Conservation (phyloP, 441 rosid species). For the Sinapis alba region DNA sequence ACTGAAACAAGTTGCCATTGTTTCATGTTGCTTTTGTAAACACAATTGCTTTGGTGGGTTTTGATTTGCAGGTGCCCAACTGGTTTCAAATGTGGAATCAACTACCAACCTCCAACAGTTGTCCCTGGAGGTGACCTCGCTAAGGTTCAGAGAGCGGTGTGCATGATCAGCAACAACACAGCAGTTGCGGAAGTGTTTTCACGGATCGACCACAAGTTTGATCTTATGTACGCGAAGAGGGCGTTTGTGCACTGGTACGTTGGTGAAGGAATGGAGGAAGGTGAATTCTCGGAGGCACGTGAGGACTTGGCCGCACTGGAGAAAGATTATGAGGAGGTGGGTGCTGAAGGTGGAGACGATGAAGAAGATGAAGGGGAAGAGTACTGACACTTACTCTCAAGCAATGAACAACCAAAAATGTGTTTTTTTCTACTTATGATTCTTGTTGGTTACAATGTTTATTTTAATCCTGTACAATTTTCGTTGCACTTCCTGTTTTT, state of each 20-base stretch:
- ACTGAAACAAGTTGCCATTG: not conserved
- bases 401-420: not conserved
- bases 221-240: conserved; percentile 92
- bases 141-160: conserved; percentile 87
- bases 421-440: not conserved
- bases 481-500: not conserved
- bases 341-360: no score
- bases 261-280: conserved; percentile 97
- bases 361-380: no score
- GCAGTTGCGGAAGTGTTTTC: conserved; percentile 93
- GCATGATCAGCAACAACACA: conserved; percentile 97
- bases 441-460: conserved; percentile 29
- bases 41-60: not conserved
- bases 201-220: conserved; percentile 85
- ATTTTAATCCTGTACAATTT: no score
- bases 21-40: not conserved
- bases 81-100: conserved; percentile 90
- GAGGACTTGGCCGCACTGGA: conserved; percentile 96
- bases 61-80: conserved; percentile 74
- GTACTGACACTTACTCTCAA: conserved; percentile 41
- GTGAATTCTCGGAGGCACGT: conserved; percentile 93
- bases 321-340: no score
- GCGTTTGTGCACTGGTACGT: conserved; percentile 96
- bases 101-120: conserved; percentile 86
- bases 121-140: conserved; percentile 94